Base-by-base conservation (phyloP, 1,139 yeast species). In the Yamadazyma songkhlaensis region DNA sequence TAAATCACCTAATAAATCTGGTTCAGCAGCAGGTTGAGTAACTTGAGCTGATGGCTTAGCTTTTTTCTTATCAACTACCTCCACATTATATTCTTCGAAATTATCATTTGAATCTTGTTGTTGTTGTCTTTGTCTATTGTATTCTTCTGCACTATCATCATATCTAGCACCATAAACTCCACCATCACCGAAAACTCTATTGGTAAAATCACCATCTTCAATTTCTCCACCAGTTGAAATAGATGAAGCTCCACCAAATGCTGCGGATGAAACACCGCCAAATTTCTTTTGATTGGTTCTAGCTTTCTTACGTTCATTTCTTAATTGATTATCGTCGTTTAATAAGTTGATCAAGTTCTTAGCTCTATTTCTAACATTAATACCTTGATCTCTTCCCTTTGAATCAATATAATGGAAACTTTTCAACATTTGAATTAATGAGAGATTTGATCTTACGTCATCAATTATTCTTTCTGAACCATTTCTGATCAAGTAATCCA, bases 391-490 rank as follows among this genome's bases (percentile, higher is more conserved):
- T 51, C 92, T 80, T 29, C 97, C 97, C 58, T 88, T 87, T 21
- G 90, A 79, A 60, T 92, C 97, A 39, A 87, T 84, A 64, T 88
- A 94, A 60, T 90, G 97, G 77, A 92, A 94, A 20, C 89, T 81
- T 55, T 88, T 87, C 51, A 94, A 74, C 95, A 92, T 84, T 44
- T 85, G 86, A 45, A 92, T 81, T 42, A 90, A 74, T 13, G 87
- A 80, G 42, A 87, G 59, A 59, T 89, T 94, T 23, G 94, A 79
- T 41, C 97, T 75, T 4, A 95, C 90, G 48, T 92, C 97, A 62
- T 92, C 98, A 42, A 94, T 94, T 46, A 94, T 88, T 46, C 97
- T 72, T 60, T 94, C 98, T 25, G 92, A 79, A 1, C 98, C 99
- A 56, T 92, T 86, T 58, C 88, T 88, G 47, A 94, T 76, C 53